Percentiles rank a stretch among this genome's conserved stretches.
Evolutionary conservation across 2,329 filamentous ascomycete genomes (phyloP).

Genomic region (Aspergillus floridensis): DNA sequence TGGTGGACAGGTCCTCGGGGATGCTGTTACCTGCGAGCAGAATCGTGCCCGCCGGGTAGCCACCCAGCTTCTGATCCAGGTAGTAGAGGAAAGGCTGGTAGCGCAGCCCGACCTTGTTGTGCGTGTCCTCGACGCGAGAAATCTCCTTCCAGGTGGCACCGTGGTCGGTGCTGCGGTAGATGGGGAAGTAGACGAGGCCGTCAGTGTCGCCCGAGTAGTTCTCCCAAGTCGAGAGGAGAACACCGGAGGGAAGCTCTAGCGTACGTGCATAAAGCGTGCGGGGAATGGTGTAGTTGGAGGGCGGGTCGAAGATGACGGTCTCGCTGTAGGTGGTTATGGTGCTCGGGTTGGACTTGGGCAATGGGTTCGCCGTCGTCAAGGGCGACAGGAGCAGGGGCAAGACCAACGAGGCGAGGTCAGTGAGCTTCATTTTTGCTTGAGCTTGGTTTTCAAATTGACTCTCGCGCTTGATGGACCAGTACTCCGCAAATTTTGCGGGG

Average conservation of each 20-base stretch:
- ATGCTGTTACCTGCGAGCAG: conserved; percentile 60
- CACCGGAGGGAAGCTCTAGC: conserved; percentile 44
- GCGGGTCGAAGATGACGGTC: conserved; percentile 44
- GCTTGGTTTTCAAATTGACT: neutral
- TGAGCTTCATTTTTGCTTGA: neutral
- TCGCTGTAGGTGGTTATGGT: conserved; percentile 27
- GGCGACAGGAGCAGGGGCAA: neutral
- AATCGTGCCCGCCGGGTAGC: conserved; percentile 61
- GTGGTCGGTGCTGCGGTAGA: conserved; percentile 52
- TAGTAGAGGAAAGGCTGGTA: conserved; percentile 70
- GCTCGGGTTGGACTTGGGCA: neutral
- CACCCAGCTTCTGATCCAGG: conserved; percentile 57
- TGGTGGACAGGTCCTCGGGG: conserved; percentile 55
- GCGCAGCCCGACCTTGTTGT: conserved; percentile 63
- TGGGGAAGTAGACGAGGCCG: conserved; percentile 50
- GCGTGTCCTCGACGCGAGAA: conserved; percentile 61
- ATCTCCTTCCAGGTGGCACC: conserved; percentile 63
- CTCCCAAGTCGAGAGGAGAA: conserved; percentile 55
- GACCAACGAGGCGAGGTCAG: neutral
- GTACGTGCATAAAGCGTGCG: conserved; percentile 54
- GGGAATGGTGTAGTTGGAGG: conserved; percentile 46
- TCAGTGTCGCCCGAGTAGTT: conserved; percentile 57
- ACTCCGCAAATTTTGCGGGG: neutral
- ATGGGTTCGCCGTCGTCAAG: neutral
- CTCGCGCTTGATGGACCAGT: neutral